Evolutionary conservation across 371 early-diverging fungal species (phyloP).

Genomic region (Saksenaea oblongispora): DNA sequence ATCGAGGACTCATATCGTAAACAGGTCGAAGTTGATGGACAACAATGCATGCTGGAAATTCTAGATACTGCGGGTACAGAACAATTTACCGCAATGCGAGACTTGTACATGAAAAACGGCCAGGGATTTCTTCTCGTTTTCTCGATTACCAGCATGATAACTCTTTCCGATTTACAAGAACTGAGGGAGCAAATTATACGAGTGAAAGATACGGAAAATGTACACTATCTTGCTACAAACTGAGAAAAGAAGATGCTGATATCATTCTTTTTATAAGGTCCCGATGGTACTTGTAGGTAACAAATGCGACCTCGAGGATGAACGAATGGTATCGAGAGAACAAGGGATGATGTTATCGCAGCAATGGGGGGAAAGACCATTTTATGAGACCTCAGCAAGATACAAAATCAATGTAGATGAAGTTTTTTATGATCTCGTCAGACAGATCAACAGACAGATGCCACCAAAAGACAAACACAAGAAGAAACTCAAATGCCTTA

Average conservation of each 20-base stretch:
- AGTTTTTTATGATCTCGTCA: constrained; percentile 46
- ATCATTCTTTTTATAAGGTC: constrained; percentile 42
- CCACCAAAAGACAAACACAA: constrained; percentile 10
- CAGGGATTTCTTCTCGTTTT: constrained; percentile 79
- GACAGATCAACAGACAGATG: constrained; percentile 38
- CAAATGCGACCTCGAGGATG: constrained; percentile 75
- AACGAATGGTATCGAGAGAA: constrained; percentile 65
- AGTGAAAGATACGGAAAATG: constrained; percentile 71
- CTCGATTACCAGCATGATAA: constrained; percentile 69
- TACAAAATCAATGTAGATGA: constrained; percentile 74
- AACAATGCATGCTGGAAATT: constrained; percentile 78
- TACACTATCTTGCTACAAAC: constrained; percentile 25
- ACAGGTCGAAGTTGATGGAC: constrained; percentile 73
- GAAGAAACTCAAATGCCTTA: constrained; percentile 17
- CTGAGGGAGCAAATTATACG: constrained; percentile 70
- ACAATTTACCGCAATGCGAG: constrained; percentile 84
- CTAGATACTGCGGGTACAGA: constrained; percentile 78
- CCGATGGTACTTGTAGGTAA: constrained; percentile 78
- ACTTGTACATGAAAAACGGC: constrained; percentile 82
- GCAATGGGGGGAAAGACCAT: constrained; percentile 62
- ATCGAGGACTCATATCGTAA: constrained; percentile 85
- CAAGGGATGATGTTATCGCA: constrained; percentile 53
- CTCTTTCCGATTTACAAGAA: constrained; percentile 69
- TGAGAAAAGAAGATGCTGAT: not conserved
- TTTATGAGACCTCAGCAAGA: constrained; percentile 73